Base-by-base conservation (phyloP, 139 green algal genomes). In the Diplosphaera chodatii region DNA sequence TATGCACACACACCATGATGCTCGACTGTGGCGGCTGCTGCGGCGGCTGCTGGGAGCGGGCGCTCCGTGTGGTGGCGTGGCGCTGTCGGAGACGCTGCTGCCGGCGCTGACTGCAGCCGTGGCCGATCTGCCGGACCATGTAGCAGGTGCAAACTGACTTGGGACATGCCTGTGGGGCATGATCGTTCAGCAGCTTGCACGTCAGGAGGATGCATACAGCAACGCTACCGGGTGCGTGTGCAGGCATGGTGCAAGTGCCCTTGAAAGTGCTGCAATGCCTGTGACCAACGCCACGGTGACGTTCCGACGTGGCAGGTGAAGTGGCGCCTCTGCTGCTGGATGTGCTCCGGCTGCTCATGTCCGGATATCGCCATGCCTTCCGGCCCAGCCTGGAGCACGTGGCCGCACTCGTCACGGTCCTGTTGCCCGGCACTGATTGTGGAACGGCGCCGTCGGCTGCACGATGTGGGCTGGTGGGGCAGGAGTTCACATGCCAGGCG, bases 381-480 rank as follows among this genome's bases (percentile, higher is more conserved):
- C 29, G 63, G 18, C 63, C 63, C 21, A 21, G n/a, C 63, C 31
- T 67, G n/a, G 63, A 67, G 63, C 63, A 67, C 63, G 37, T 18
- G 16, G 48, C 48, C 10, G 13, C 48, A 3, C 18, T 59, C 48
- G 48, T 59, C 13, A 18, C 48, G 48, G 48, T 18, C 13, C 48
- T 59, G 63, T 15, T 67, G 62, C 29, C 63, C 29, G 27, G 31
- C 29, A 21, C 27, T 15, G 27, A 34, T n/a, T 67, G 29, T 27
- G 29, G 63, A 13, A 27, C 27, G 2, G n/a, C 15, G 63, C 29
- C 16, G 63, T n/a, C n/a, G n/a, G n/a, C n/a, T n/a, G n/a, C n/a
- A n/a, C n/a, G n/a, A n/a, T n/a, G n/a, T n/a, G n/a, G n/a, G n/a
- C n/a, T n/a, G n/a, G 18, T 21, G 15, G 63, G 29, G 63, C 63